Evolutionary conservation across 768 basidiomycete genomes (phyloP), one percentile per base, ranked within the genome.

Genomic region (Lentinula boryana): DNA sequence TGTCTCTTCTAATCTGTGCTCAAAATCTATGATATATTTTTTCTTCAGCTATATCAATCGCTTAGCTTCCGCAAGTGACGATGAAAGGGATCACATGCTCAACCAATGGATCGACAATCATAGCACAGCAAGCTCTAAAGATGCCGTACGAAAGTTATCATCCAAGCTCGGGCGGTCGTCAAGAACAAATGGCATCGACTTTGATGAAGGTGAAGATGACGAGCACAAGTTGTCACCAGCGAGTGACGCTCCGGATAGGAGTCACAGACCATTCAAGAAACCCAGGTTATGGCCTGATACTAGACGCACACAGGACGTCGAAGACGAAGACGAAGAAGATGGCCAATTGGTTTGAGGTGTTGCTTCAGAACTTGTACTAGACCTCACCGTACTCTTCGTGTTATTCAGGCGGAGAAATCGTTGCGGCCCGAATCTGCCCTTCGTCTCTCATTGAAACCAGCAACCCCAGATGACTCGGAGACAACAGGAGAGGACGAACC

Each of bases 361-460:
- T 15, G 36, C 46, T 35, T 48, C n/a, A 13, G 12, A 35, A 15
- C 16, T 35, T 35, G 27, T 5, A 6, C 27, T 33, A 49, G 16
- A 43, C 5, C 27, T 48, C 15, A 58, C 21, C 8, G 12, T 33
- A 32, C 6, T 27, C 9, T 32, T 31, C 8, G 18, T 43, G 46
- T 10, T n/a, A 13, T 32, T 16, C 13, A 60, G 50, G 27, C 16
- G 31, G 50, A 60, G 18, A 51, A 41, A 16, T 52, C 58, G n/a
- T 41, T 50, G 48, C 58, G 50, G 7, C 58, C 50, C 6, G 58
- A 60, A 52, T 60, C 58, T 38, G 58, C 58, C 35, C 48, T 60
- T 12, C 58, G 58, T 18, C 58, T 60, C 12, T 60, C 58, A 27
- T 49, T 60, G 15, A 50, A 60, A 18, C 58, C 58, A n/a, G 50